These are phyloP conservation scores for Gracilaria caudata DNA, from an alignment of 23 red algal species.

Conservation along the genomic window DNA sequence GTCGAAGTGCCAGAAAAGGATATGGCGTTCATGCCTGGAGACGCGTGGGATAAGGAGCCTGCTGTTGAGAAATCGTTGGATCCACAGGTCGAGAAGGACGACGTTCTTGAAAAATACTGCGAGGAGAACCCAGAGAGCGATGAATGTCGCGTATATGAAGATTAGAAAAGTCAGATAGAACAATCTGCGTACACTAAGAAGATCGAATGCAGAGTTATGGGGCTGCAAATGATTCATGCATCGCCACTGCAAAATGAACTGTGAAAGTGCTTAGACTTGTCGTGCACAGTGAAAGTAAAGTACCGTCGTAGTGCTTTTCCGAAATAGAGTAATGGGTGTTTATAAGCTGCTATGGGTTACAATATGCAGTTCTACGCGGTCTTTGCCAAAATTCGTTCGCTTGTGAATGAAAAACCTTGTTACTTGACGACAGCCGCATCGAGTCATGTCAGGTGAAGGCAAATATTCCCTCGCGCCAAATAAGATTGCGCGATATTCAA, in stretches of 20 bases:
- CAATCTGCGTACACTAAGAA: too few relatives aligned
- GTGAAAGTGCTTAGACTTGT: too few relatives aligned
- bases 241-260: neutral
- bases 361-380: neutral
- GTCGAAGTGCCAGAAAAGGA: conserved; percentile 9
- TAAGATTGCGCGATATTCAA: neutral
- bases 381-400: neutral
- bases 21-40: conserved; percentile 41
- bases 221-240: neutral
- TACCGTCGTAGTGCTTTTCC: neutral
- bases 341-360: neutral
- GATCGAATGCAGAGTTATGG: neutral
- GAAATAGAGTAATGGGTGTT: conserved; percentile 2
- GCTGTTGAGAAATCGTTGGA: conserved; percentile 16
- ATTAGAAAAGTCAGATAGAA: conserved; percentile 46
- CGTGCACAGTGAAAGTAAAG: neutral
- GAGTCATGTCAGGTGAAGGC: neutral
- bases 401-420: neutral
- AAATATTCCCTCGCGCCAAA: neutral
- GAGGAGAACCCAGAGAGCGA: conserved; percentile 75
- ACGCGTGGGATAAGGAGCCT: conserved; percentile 27
- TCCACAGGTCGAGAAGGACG: conserved; percentile 55
- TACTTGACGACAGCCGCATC: neutral
- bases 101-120: conserved; percentile 79
- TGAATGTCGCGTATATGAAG: conserved; percentile 92